Evolutionary conservation across 2,329 filamentous ascomycete species (phyloP).

Genomic region (Xylariaceae sp.): DNA sequence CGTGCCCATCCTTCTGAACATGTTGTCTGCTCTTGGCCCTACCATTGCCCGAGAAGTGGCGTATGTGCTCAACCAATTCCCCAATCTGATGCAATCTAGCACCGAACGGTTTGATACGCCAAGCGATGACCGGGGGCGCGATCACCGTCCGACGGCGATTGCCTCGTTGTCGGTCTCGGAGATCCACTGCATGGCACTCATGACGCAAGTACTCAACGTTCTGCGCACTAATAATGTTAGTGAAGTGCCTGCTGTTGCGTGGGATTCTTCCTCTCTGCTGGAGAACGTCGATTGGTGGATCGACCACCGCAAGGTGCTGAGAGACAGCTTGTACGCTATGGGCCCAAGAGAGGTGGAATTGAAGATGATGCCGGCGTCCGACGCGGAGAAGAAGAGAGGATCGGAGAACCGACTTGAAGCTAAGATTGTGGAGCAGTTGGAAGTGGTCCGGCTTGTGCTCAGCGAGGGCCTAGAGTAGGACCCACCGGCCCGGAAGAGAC

Average conservation of each 20-base stretch:
- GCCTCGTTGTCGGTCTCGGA: constrained; percentile 71
- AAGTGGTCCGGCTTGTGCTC: constrained; percentile 52
- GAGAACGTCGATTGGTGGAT: constrained; percentile 85
- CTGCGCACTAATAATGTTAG: constrained; percentile 62
- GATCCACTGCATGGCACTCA: constrained; percentile 70
- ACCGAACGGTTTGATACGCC: constrained; percentile 65
- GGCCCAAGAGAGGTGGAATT: constrained; percentile 67
- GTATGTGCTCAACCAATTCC: constrained; percentile 85
- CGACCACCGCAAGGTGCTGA: constrained; percentile 60
- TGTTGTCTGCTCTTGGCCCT: constrained; percentile 74
- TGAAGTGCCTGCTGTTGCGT: constrained; percentile 67
- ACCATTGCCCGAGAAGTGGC: constrained; percentile 80
- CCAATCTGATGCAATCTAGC: constrained; percentile 67
- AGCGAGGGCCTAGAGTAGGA: constrained; percentile 44
- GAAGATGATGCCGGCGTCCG: constrained; percentile 37
- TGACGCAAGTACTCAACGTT: constrained; percentile 65
- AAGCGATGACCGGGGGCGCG: constrained; percentile 48
- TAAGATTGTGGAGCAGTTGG: constrained; percentile 66
- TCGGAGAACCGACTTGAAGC: constrained; percentile 66
- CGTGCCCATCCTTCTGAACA: constrained; percentile 80
- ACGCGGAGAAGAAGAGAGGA: constrained; percentile 35
- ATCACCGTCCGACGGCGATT: constrained; percentile 43
- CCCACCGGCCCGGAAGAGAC: not conserved
- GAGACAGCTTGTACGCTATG: constrained; percentile 67
- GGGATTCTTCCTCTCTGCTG: constrained; percentile 65